Percentiles rank a stretch among this genome's conserved stretches.
Conservation (phyloP, 2,329 filamentous ascomycete genomes). For the Sporothrix pallida region DNA sequence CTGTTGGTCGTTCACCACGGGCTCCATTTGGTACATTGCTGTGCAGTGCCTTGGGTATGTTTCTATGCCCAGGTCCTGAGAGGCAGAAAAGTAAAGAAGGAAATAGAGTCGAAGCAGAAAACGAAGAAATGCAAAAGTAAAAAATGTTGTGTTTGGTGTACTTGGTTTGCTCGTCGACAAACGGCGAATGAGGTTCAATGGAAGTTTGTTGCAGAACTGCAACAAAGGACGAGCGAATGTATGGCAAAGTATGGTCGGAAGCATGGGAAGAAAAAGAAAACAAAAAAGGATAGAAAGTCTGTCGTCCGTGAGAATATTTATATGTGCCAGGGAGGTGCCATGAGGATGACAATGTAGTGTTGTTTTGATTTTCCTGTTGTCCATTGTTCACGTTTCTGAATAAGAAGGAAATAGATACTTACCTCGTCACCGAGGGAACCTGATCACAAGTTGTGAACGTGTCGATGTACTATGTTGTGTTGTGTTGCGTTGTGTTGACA, state of each 20-base stretch:
- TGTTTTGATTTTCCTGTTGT: not conserved
- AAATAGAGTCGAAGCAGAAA: not conserved
- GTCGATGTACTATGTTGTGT: not conserved
- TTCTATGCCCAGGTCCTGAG: too few species aligned
- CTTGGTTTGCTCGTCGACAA: conserved; percentile 6
- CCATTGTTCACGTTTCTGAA: not conserved
- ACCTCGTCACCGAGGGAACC: conserved; percentile 8
- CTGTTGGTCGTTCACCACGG: not conserved
- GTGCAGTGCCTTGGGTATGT: not conserved
- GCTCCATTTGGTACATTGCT: not conserved
- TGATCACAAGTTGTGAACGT: not conserved
- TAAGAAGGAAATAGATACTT: not conserved
- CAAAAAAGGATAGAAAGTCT: not conserved
- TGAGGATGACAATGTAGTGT: not conserved
- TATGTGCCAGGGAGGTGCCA: not conserved
- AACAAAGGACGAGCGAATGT: not conserved
- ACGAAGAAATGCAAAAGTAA: not conserved
- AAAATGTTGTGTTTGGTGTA: not conserved
- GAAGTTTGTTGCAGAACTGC: not conserved
- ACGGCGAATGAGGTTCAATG: not conserved
- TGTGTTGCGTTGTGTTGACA: not conserved
- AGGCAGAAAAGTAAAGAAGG: not conserved
- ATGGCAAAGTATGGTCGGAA: not conserved
- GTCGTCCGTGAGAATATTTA: not conserved
- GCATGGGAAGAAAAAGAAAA: not conserved